phyloP scores from a whole-genome alignment of 192 early-diverging fungal genomes.

The Umbelopsis vinacea region DNA sequence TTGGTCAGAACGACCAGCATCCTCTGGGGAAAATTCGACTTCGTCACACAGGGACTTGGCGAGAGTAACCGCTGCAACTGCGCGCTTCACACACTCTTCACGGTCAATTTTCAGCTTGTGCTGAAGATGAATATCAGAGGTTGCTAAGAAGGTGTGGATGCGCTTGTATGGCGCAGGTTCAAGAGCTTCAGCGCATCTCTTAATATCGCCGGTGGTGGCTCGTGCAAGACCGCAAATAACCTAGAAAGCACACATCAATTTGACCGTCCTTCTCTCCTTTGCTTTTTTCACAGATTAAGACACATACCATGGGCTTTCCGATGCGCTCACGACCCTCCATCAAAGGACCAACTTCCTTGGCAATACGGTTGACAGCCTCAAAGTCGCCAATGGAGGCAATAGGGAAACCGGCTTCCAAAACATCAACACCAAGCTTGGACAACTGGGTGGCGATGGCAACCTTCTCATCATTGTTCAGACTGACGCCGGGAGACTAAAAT shows the following conservation, averaged over 20 bases:
- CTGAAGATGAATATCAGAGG: conserved; percentile 95
- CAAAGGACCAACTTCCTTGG: conserved; percentile 87
- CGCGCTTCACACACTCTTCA: conserved; percentile 83
- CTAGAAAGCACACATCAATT: background rate
- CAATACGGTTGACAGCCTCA: conserved; percentile 92
- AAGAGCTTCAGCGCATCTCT: conserved; percentile 89
- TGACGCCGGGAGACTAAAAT: conserved; percentile 91
- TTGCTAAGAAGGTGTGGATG: conserved; percentile 96
- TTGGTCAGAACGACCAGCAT: conserved; percentile 88
- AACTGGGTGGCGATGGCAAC: conserved; percentile 93
- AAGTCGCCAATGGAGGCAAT: conserved; percentile 95
- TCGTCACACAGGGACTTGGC: conserved; percentile 83
- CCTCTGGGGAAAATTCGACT: conserved; percentile 95
- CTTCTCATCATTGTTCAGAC: conserved; percentile 91
- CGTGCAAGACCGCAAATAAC: conserved; percentile 89
- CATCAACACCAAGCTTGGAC: conserved; percentile 90
- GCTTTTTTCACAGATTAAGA: background rate
- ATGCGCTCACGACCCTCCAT: conserved; percentile 77
- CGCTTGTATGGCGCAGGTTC: conserved; percentile 84
- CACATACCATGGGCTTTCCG: conserved; percentile 69
- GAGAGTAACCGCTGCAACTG: conserved; percentile 78
- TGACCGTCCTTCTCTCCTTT: background rate
- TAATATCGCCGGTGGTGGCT: conserved; percentile 82
- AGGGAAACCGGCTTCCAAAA: conserved; percentile 96
- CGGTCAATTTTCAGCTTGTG: conserved; percentile 92